Conservation (phyloP, 2,329 filamentous ascomycete species). For the Aspergillus candidus region DNA sequence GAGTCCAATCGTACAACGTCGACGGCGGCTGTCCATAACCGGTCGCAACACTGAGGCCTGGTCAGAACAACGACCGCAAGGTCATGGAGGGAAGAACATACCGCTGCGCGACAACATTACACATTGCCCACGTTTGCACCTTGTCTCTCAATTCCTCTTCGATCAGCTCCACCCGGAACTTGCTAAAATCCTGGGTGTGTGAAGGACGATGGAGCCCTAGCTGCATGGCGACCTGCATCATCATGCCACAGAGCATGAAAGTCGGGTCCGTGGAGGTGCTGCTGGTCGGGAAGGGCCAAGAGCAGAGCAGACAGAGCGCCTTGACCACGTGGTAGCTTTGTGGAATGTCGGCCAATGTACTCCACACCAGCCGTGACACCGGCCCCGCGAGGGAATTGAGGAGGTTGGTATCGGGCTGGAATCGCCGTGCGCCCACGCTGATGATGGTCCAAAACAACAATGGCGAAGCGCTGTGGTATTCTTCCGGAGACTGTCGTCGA, state of each 20-base stretch:
- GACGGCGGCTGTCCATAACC: slow-evolving; percentile 62
- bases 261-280: slow-evolving; percentile 60
- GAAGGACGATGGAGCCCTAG: slow-evolving; percentile 60
- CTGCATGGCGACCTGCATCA: slow-evolving; percentile 64
- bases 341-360: slow-evolving; percentile 54
- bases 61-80: background rate
- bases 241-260: slow-evolving; percentile 59
- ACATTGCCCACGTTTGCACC: slow-evolving; percentile 61
- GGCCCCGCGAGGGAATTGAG: slow-evolving; percentile 49
- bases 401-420: slow-evolving; percentile 48
- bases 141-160: slow-evolving; percentile 60
- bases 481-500: slow-evolving; percentile 47
- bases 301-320: slow-evolving; percentile 57
- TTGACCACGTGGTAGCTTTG: slow-evolving; percentile 61
- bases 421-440: slow-evolving; percentile 56
- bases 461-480: slow-evolving; percentile 54
- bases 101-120: slow-evolving; percentile 63
- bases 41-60: slow-evolving; percentile 52
- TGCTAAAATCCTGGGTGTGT: slow-evolving; percentile 53
- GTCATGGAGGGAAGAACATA: slow-evolving; percentile 25
- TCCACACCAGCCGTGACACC: slow-evolving; percentile 55
- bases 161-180: slow-evolving; percentile 48
- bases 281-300: slow-evolving; percentile 59
- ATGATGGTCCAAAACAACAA: slow-evolving; percentile 65
- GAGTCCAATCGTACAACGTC: slow-evolving; percentile 56